Percentiles rank a stretch among this genome's conserved stretches.
phyloP scores from a whole-genome alignment of 495 filamentous ascomycete species.

The Aspergillus leporis region DNA sequence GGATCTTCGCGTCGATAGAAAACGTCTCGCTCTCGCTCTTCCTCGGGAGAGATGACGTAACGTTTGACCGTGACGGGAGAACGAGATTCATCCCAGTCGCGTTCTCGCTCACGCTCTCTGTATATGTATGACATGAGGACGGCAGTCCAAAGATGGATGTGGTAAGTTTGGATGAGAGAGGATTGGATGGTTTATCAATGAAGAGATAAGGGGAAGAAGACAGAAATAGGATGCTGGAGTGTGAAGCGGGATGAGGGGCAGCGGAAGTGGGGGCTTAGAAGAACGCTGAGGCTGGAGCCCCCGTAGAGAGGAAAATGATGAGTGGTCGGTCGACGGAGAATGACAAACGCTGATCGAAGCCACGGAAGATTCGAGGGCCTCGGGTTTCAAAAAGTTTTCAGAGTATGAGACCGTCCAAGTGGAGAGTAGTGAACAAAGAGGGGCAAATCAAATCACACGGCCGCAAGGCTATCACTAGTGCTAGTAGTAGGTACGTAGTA shows the following conservation, averaged over 20 bases:
- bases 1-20: slow-evolving; percentile 41
- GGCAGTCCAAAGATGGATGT: not conserved
- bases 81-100: slow-evolving; percentile 47
- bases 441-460: not conserved
- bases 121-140: slow-evolving; percentile 47
- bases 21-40: slow-evolving; percentile 45
- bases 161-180: not conserved
- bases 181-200: slow-evolving; percentile 1
- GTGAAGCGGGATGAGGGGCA: not conserved
- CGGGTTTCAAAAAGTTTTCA: not conserved
- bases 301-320: not conserved
- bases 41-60: slow-evolving; percentile 50
- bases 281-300: slow-evolving; percentile 5
- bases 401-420: no score
- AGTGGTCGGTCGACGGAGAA: not conserved
- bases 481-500: no score
- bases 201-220: slow-evolving; percentile 1
- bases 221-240: slow-evolving; percentile 2
- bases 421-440: not conserved
- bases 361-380: not conserved
- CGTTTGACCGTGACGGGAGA: slow-evolving; percentile 47
- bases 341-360: not conserved
- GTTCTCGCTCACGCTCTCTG: slow-evolving; percentile 45
- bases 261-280: slow-evolving; percentile 7
- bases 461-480: not conserved